Evolutionary conservation across 306 rosid genomes (phyloP), one percentile per base, ranked within the genome.

Genomic region (Cucumis melo): DNA sequence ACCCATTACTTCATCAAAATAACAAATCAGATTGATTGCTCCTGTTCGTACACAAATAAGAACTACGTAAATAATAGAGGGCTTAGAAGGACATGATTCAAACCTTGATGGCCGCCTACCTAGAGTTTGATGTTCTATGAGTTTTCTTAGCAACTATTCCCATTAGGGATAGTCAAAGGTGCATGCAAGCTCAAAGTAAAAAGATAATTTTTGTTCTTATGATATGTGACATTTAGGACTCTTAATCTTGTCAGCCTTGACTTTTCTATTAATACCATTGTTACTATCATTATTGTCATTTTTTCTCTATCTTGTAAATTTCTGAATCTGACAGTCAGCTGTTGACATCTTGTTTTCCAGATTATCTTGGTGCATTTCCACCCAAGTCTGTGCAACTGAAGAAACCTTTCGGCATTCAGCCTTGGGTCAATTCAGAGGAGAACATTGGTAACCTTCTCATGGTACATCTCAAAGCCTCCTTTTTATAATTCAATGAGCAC

Each of bases 401-500:
- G 84, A 90, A 73, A 73, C 93, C 98, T 58, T 92, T 95, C 83
- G 85, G 91, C 62, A 80, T 92, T 54, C 89, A 89, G 71, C 99
- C 99, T 7, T 95, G 99, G 99, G 85, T 77, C 53, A 82, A 87
- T 87, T 90, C 96, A 41, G 99, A 92, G 83, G 87, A 87, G 85
- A 91, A 90, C 83, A 83, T 92, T 78, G 98, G 99, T 77, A 89
- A 92, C 90, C 93, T 92, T 82, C 91, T 95, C 84, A 95, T 92
- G 98, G 99, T 94, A 85, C 56, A 88, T 83, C 44, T 41, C n/a
- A 42, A 42, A 77, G 34, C 4, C 55, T 75, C 44, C 60, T 60
- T 61, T 48, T 29, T 73, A 50, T 21, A 46, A 24, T 24, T 71
- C 42, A 50, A 48, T 4, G 41, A 27, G 5, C 60, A 48, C 16